Conservation (phyloP, 257 asterid species). For the Solanum dulcamara region DNA sequence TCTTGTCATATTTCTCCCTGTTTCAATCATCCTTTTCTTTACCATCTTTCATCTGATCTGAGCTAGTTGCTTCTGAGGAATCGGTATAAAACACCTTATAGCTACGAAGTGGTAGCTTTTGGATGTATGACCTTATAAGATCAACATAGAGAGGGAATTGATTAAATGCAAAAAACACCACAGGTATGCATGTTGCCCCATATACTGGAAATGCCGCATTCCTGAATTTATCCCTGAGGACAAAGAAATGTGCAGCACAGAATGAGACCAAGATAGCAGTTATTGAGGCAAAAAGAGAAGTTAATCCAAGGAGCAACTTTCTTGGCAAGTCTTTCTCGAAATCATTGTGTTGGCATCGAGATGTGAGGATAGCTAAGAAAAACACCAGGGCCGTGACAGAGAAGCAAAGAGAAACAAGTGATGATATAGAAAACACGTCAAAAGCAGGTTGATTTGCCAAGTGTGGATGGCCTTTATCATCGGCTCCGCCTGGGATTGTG, state of each 20-base stretch:
- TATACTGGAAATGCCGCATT: conserved; percentile 32
- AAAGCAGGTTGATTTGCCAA: conserved; percentile 15
- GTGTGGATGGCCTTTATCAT: conserved; percentile 30
- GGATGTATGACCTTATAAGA: conserved; percentile 31
- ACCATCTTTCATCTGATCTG: not conserved
- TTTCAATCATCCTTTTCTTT: not conserved
- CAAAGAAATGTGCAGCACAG: conserved; percentile 53
- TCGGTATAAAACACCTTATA: conserved; percentile 11
- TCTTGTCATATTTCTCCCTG: not conserved
- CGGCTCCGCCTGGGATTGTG: conserved; percentile 46
- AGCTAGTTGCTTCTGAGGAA: not conserved
- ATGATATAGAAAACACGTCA: conserved; percentile 28
- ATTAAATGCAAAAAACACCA: conserved; percentile 24
- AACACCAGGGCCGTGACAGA: conserved; percentile 49
- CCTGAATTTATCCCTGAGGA: conserved; percentile 17
- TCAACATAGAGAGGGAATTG: conserved; percentile 49
- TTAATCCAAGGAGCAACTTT: conserved; percentile 39
- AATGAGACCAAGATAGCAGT: conserved; percentile 41
- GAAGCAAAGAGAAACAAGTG: conserved; percentile 43
- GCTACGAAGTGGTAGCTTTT: conserved; percentile 31
- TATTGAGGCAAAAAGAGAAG: conserved; percentile 37
- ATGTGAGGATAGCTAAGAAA: conserved; percentile 51
- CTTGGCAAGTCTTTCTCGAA: conserved; percentile 32
- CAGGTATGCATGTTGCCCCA: conserved; percentile 27
- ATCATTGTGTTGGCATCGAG: conserved; percentile 36